These are phyloP conservation scores for Kalaharituber pfeilii DNA, from an alignment of 2,329 filamentous ascomycete genomes.

Conservation along the genomic window DNA sequence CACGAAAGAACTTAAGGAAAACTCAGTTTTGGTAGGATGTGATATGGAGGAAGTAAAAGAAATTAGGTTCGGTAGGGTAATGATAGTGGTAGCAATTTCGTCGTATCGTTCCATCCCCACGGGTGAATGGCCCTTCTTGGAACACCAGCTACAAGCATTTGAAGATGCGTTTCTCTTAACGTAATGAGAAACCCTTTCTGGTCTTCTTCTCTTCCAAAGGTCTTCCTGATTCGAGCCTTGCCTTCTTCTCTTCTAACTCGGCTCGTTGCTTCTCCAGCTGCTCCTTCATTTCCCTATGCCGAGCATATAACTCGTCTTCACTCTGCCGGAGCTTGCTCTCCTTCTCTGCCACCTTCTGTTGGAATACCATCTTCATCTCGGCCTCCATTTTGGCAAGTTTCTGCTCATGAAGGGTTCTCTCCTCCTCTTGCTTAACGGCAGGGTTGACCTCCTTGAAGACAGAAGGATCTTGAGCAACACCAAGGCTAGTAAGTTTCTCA, in stretches of 20 bases:
- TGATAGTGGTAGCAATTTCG: neutral
- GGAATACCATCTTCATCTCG: slow-evolving; percentile 99
- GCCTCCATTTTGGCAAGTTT: slow-evolving; percentile 99
- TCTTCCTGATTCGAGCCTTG: slow-evolving; percentile 80
- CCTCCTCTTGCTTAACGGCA: slow-evolving; percentile 98
- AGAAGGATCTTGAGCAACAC: slow-evolving; percentile 92
- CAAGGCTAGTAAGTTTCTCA: slow-evolving; percentile 97
- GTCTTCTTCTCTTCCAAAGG: slow-evolving; percentile 95
- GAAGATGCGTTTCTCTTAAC: slow-evolving; percentile 39
- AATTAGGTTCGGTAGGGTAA: neutral
- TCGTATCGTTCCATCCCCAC: neutral
- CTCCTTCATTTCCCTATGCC: slow-evolving; percentile 99
- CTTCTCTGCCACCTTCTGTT: slow-evolving; percentile 98
- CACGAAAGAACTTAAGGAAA: slow-evolving; percentile 15
- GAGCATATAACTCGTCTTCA: slow-evolving; percentile 94
- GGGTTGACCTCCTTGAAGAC: slow-evolving; percentile 99
- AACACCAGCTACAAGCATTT: neutral
- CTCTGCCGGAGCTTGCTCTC: slow-evolving; percentile 99
- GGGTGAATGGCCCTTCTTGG: too few species aligned
- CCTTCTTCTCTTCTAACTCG: slow-evolving; percentile 98
- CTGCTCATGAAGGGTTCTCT: slow-evolving; percentile 93
- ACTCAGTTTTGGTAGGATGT: slow-evolving; percentile 3
- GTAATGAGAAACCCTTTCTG: slow-evolving; percentile 98
- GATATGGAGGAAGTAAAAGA: slow-evolving; percentile 11
- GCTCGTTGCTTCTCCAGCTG: slow-evolving; percentile 86